phyloP scores from a whole-genome alignment of 768 basidiomycete species.

The Xerocomellus dryophilus region DNA sequence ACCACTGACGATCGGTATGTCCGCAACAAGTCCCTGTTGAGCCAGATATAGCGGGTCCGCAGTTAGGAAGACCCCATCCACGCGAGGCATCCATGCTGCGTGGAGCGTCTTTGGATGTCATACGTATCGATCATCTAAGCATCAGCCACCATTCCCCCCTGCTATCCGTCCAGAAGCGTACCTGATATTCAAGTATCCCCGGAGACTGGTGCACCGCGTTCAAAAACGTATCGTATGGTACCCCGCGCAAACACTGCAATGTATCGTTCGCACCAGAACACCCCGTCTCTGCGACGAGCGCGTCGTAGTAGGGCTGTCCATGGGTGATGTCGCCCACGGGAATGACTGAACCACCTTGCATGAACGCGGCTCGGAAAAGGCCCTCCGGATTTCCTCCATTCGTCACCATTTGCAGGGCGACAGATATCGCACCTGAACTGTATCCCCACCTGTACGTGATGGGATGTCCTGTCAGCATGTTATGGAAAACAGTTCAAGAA shows the following conservation, averaged over 20 bases:
- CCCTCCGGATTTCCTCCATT: constrained; percentile 22
- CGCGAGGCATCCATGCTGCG: constrained; percentile 36
- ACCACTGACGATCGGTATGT: constrained; percentile 11
- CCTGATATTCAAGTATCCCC: constrained; percentile 32
- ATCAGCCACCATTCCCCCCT: neutral
- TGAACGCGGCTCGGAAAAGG: constrained; percentile 19
- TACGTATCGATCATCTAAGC: neutral
- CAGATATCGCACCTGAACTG: constrained; percentile 37
- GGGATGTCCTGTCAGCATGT: neutral
- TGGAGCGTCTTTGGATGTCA: constrained; percentile 18
- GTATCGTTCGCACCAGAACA: constrained; percentile 27
- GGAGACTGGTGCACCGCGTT: constrained; percentile 34
- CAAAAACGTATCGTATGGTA: constrained; percentile 29
- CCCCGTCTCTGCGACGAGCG: constrained; percentile 25
- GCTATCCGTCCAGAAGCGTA: neutral
- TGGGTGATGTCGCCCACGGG: constrained; percentile 19
- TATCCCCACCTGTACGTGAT: constrained; percentile 29
- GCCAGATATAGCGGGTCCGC: constrained; percentile 33
- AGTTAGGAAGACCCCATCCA: constrained; percentile 40
- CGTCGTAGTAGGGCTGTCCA: constrained; percentile 28
- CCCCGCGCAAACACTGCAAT: constrained; percentile 32
- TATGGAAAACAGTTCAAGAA: neutral
- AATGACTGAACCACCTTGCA: constrained; percentile 42
- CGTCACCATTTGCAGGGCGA: constrained; percentile 28
- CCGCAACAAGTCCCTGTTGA: constrained; percentile 34